Evolutionary conservation across 495 filamentous ascomycete species (phyloP), one percentile per base, ranked within the genome.

Genomic region (Aspergillus wentii): DNA sequence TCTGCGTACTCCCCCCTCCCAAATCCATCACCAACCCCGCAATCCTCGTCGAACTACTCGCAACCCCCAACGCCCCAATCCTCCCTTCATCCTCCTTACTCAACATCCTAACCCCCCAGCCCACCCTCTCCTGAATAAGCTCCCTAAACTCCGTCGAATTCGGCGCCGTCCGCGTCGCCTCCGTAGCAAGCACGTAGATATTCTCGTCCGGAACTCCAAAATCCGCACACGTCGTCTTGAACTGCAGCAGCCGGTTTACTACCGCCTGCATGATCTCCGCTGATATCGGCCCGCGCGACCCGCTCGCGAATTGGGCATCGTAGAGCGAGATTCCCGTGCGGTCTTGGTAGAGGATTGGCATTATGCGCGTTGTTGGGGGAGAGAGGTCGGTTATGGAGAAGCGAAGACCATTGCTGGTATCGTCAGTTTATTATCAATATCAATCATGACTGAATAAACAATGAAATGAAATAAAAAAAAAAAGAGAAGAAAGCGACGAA

Each of bases 1-100:
- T 78, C 66, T 95, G 88, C 17, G 86, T 84, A 52, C 86, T 91
- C 3, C 88, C 89, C 1, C 89, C 89, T 5, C 88, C 88, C 1
- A 95, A 72, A 57, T 95, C 88, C 69, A 95, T 86, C 21, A 89
- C 82, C 16, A 95, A 57, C 0, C 86, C 83, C 21, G 68, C 59
- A 0, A 86, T 78, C 17, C 68, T 48, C 4, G 59, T 52, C 32
- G 88, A 79, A 8, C 80, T 81, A 42, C 83, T 87, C 22, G 86
- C 79, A 14, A 90, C 79, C 1, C 88, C 88, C 65, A 87, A 68
- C 2, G 88, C 82, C 2, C 88, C 88, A 26, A 94, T 78, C 22
- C 83, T 54, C 2, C 86, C 88, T 59, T 95, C 88, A 16, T 88
- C 82, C 32, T 82, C 76, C 33, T 89, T 89, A 1, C 75, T 70